Evolutionary conservation across 2,329 filamentous ascomycete species (phyloP), one percentile per base, ranked within the genome.

Genomic region (Claviceps paspali): DNA sequence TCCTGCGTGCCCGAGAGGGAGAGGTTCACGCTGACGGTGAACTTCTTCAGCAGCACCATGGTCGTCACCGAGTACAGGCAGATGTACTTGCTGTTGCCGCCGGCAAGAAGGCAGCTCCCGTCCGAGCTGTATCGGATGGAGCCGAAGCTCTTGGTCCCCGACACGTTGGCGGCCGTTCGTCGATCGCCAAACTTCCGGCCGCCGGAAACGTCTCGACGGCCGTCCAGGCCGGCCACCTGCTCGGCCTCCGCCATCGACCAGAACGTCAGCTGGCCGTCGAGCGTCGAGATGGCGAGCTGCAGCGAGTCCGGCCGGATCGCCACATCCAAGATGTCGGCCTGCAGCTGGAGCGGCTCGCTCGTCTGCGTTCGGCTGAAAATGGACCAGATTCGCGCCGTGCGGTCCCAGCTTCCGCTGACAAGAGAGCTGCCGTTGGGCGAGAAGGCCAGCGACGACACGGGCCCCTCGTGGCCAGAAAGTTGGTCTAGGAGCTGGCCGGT

Each of bases 81-180:
- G 36, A 98, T 95, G 57, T 93, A 95, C 63, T 98, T 98, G 76
- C 86, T 95, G 66, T 91, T 94, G 23, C 91, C 91, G 33, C 76
- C 87, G 1, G 88, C 91, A 29, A 98, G 66, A 9, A 98, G 67
- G 49, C 91, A 95, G 43, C 76, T 82, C 10, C 91, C 91, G 53
- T 98, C 91, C 1, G 84, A 81, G 54, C 86, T 94, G 62, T 96
- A 98, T 38, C 74, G 76, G 46, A 98, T 82, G 6, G 81, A 82
- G 50, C 73, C 79, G 63, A 94, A 98, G 46, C 76, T 81, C 56
- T 98, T 98, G 29, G 84, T 94, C 27, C 85, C 85, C 1, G 85
- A 73, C 3, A 82, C 79, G 50, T 93, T 96, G 32, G 91, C 91
- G 3, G 91, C 91, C 3, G 87, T 93, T 42, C 86, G 71, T 33